A percentile compares a stretch with the other conserved stretches of the same genome.
phyloP scores from a whole-genome alignment of 2,329 filamentous ascomycete species.

The Phyllosticta citrichinensis region DNA sequence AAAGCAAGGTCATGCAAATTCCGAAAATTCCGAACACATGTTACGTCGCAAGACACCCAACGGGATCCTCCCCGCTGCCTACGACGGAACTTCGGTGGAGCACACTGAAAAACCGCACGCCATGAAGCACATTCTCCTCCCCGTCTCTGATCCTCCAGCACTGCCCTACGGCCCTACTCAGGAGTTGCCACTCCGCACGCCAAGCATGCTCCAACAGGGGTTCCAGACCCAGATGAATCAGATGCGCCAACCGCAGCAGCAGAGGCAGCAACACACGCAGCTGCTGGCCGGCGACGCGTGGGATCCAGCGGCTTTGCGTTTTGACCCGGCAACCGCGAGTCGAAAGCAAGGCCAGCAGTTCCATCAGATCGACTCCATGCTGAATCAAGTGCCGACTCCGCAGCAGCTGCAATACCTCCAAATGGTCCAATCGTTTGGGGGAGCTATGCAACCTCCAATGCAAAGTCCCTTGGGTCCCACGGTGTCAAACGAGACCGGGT shows the following conservation, averaged over 20 bases:
- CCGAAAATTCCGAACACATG: conserved; percentile 56
- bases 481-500: conserved; percentile 31
- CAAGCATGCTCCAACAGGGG: conserved; percentile 10
- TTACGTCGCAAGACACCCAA: conserved; percentile 86
- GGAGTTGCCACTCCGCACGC: conserved; percentile 27
- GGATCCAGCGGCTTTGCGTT: conserved; percentile 1
- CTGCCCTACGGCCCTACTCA: conserved; percentile 22
- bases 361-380: conserved; percentile 50
- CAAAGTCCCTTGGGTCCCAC: conserved; percentile 28
- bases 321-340: conserved; percentile 6
- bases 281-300: not conserved
- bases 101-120: conserved; percentile 64
- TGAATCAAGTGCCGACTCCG: conserved; percentile 50
- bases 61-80: conserved; percentile 84
- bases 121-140: conserved; percentile 72
- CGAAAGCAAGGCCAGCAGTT: conserved; percentile 35
- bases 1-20: conserved; percentile 16
- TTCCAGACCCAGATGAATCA: conserved; percentile 4
- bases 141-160: conserved; percentile 39
- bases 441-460: conserved; percentile 23
- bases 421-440: conserved; percentile 24
- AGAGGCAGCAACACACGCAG: conserved; percentile 1
- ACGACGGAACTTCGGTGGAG: conserved; percentile 73
- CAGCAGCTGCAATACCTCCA: conserved; percentile 41
- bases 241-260: conserved; percentile 1